These are phyloP conservation scores for Cercospora nicotianae DNA, from an alignment of 2,329 filamentous ascomycete species.

Conservation along the genomic window DNA sequence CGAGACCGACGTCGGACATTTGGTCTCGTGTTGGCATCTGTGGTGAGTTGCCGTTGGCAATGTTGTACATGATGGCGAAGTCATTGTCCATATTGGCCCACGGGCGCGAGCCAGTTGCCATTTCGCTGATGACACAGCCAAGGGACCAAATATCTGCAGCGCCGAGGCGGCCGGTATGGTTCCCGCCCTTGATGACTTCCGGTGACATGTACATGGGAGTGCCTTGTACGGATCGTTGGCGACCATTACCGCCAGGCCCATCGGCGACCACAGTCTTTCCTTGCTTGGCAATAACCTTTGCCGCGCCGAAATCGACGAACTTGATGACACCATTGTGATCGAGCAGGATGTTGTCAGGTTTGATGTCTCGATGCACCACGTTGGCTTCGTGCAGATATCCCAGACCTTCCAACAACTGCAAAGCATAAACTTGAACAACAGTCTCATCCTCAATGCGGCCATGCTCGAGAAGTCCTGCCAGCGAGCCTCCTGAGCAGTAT, in stretches of 20 bases:
- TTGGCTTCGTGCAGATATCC: conserved; percentile 88
- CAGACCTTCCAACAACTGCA: conserved; percentile 91
- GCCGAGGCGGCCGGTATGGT: conserved; percentile 73
- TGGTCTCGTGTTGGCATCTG: conserved; percentile 80
- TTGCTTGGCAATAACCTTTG: conserved; percentile 93
- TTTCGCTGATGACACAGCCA: conserved; percentile 94
- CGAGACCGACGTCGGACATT: conserved; percentile 77
- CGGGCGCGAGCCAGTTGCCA: conserved; percentile 90
- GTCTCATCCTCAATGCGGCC: conserved; percentile 97
- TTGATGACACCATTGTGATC: conserved; percentile 99
- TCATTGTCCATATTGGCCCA: conserved; percentile 98
- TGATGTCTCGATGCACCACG: conserved; percentile 96
- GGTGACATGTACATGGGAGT: conserved; percentile 99
- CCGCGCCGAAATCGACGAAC: conserved; percentile 96
- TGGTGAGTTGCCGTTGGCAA: conserved; percentile 92
- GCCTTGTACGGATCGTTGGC: conserved; percentile 83
- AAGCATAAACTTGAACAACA: conserved; percentile 92
- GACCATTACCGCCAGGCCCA: conserved; percentile 39
- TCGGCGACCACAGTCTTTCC: conserved; percentile 76
- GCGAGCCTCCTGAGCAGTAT: conserved; percentile 91
- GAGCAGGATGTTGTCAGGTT: conserved; percentile 93
- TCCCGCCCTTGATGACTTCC: conserved; percentile 93
- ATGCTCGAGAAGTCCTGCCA: conserved; percentile 87
- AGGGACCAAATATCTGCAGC: conserved; percentile 95
- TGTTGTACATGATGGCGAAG: conserved; percentile 99